phyloP scores from a whole-genome alignment of 2,329 filamentous ascomycete genomes.

The Paecilomyces sp. region DNA sequence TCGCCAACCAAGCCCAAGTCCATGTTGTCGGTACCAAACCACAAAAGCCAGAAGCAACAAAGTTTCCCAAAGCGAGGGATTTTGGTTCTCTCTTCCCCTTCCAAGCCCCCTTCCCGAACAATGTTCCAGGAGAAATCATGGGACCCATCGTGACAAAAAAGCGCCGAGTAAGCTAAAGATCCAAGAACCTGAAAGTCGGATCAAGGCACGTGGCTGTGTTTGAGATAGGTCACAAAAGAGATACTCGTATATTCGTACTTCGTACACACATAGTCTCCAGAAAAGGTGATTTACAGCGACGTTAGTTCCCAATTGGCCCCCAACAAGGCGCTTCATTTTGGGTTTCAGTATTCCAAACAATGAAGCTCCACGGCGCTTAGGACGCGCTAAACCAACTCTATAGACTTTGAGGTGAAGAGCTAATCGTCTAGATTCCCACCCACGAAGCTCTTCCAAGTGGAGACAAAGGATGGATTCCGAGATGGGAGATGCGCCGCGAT shows the following conservation, averaged over 20 bases:
- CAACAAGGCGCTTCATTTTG: neutral
- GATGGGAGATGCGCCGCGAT: neutral
- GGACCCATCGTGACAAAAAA: neutral
- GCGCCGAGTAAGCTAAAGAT: neutral
- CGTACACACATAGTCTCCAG: neutral
- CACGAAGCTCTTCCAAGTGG: neutral
- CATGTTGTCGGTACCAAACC: neutral
- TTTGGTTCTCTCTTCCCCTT: no score
- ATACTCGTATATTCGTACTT: no score
- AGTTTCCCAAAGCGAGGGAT: neutral
- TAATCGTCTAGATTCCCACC: neutral
- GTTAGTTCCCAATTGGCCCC: neutral
- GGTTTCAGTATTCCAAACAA: neutral
- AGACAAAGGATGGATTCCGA: neutral
- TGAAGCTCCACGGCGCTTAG: neutral
- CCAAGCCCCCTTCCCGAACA: neutral
- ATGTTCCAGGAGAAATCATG: neutral
- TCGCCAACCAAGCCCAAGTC: neutral
- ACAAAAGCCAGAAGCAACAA: neutral
- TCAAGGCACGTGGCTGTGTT: neutral
- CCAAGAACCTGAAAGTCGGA: neutral
- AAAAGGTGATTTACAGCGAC: neutral
- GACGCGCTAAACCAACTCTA: no score
- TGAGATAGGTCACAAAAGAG: neutral
- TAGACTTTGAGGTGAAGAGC: neutral